Conservation (phyloP, 2,329 filamentous ascomycete species). For the Alternaria postmessia region DNA sequence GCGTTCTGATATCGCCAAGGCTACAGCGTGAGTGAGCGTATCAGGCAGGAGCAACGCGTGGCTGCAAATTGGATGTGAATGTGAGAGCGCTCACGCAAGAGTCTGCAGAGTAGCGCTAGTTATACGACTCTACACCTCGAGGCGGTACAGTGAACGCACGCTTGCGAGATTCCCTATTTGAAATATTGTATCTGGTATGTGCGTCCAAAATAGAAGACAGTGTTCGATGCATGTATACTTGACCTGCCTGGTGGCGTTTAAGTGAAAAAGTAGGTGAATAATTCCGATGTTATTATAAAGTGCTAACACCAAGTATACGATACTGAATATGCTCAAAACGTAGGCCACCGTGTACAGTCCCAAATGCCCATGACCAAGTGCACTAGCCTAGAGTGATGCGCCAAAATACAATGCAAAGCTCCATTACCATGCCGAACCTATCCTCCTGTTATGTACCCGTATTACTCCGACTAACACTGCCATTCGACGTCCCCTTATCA, state of each 20-base stretch:
- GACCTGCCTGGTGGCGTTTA: background rate
- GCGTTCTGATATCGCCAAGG: constrained; percentile 4
- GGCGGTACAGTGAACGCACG: background rate
- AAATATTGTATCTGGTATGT: background rate
- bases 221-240: background rate
- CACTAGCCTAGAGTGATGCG: background rate
- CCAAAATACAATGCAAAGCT: background rate
- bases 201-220: background rate
- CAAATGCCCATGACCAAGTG: background rate
- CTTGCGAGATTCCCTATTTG: background rate
- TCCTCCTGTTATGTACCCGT: background rate
- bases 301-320: background rate
- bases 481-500: constrained; percentile 1
- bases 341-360: background rate
- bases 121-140: background rate
- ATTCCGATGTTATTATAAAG: background rate
- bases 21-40: background rate
- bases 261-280: background rate
- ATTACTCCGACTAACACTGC: background rate
- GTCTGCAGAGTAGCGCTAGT: background rate
- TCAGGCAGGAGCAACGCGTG: constrained; percentile 1
- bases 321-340: background rate
- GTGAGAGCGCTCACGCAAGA: background rate
- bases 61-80: background rate
- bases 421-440: background rate